Evolutionary conservation across 208 protist species (phyloP).

Genomic region (Acanthamoeba sp.): DNA sequence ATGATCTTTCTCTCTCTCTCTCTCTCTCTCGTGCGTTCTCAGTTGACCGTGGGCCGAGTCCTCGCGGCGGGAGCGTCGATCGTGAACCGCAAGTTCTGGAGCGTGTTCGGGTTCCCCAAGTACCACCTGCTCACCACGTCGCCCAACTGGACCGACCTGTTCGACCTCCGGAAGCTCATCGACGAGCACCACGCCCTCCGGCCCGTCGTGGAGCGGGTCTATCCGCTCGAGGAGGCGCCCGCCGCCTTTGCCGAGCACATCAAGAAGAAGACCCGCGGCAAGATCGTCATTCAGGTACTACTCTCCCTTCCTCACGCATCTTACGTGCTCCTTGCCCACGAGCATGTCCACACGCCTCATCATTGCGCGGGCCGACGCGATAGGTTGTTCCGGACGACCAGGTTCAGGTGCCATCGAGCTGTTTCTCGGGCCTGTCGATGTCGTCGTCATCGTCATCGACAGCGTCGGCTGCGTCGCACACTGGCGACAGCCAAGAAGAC

Average conservation of each 20-base stretch:
- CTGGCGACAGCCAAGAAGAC: neutral
- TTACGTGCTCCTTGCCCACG: neutral
- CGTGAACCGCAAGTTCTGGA: slow-evolving; percentile 40
- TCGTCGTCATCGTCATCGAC: neutral
- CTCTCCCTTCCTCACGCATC: too few species aligned
- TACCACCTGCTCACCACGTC: slow-evolving; percentile 27
- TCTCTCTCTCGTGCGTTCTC: neutral
- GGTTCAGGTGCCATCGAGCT: slow-evolving; percentile 1
- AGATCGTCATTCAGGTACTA: slow-evolving; percentile 26
- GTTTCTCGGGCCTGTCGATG: neutral
- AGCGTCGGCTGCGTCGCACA: neutral
- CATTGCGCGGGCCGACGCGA: too few species aligned
- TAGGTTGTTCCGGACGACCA: neutral
- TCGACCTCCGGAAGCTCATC: neutral
- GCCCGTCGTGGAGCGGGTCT: slow-evolving; percentile 6
- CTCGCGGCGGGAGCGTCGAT: neutral
- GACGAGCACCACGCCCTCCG: neutral
- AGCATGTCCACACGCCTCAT: neutral
- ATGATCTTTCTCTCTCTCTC: too few species aligned
- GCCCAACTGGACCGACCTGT: slow-evolving; percentile 26
- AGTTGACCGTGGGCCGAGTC: neutral
- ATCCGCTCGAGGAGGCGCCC: slow-evolving; percentile 19
- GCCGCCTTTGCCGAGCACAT: slow-evolving; percentile 21
- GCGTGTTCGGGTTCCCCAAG: slow-evolving; percentile 21
- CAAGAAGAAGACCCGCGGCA: neutral